Evolutionary conservation across 495 filamentous ascomycete species (phyloP).

Genomic region (Cryomyces minteri): DNA sequence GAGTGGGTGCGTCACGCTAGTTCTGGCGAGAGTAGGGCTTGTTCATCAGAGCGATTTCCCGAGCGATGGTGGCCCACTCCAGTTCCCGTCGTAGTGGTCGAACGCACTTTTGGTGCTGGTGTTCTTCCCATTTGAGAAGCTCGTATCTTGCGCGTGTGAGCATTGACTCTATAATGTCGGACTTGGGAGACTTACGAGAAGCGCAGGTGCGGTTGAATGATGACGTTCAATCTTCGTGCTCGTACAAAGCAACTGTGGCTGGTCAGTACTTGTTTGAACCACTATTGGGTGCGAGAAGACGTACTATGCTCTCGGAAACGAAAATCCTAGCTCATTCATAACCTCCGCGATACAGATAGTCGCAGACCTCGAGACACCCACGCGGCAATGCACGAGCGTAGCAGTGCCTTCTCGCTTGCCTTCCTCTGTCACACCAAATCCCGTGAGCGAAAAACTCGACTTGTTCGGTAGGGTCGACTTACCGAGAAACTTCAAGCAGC

Average conservation of each 20-base stretch:
- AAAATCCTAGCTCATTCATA: conserved; percentile 61
- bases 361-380: conserved; percentile 84
- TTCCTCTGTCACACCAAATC: conserved; percentile 31
- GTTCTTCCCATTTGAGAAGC: conserved; percentile 90
- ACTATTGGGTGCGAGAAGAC: conserved; percentile 9
- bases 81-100: conserved; percentile 48
- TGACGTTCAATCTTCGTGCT: conserved; percentile 65
- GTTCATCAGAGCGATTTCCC: conserved; percentile 92
- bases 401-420: conserved; percentile 57
- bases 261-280: neutral
- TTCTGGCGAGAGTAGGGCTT: conserved; percentile 48
- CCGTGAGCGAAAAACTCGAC: neutral
- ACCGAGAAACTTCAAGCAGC: conserved; percentile 88
- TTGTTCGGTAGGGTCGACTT: conserved; percentile 16
- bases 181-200: conserved; percentile 33
- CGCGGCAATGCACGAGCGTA: conserved; percentile 92
- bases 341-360: conserved; percentile 98
- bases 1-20: too few species aligned
- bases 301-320: conserved; percentile 80
- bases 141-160: conserved; percentile 28
- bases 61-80: conserved; percentile 75
- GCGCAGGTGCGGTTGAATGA: conserved; percentile 51
- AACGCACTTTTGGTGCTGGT: conserved; percentile 26
- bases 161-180: neutral
- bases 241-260: conserved; percentile 65